Base-by-base conservation (phyloP, 2,329 filamentous ascomycete species). In the Penicillium sp. region DNA sequence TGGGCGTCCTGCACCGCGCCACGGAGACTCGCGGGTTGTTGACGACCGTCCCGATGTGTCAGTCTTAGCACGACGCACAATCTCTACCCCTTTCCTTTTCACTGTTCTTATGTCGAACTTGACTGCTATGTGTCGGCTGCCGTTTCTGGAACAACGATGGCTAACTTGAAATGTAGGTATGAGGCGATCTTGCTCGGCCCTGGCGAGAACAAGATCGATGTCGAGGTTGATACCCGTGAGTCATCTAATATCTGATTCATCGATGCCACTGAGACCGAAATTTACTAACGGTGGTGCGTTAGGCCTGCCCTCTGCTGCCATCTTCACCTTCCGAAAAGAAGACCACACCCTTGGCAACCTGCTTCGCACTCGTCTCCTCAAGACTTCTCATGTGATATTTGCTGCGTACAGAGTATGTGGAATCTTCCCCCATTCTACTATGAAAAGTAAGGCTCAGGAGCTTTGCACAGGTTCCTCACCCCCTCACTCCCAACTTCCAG, bases 261-360 rank as follows among this genome's bases (percentile, higher is more conserved):
- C 4, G 7, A n/a, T n/a, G n/a, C n/a, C n/a, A n/a, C n/a, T n/a
- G n/a, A 8, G 7, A 20, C 2, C 15, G 11, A 26, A 26, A 11
- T 19, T 25, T 23, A 23, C 42, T 53, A 17, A 55, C 39, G 8
- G 1, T 27, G 5, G 17, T 11, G 7, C n/a, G 23, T 27, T 43
- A 93, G 89, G 88, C 60, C 89, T 94, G 63, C 87, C 91, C 15
- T 94, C 95, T 64, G 89, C 87, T n/a, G 86, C 88, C 7, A 86
- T 96, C 68, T 98, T 98, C 72, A 82, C 87, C 43, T 83, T 98
- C 70, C 87, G 88, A 70, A 97, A 96, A 68, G 93, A 98, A 67
- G 93, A 98, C 58, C 91, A 96, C 70, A 96, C 91, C 1, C 79
- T 98, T 17, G 93, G 84, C 56, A 96, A 98, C 67, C 77, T 98